phyloP scores from a whole-genome alignment of 2,329 filamentous ascomycete genomes.

The Diaporthe aspalathi region DNA sequence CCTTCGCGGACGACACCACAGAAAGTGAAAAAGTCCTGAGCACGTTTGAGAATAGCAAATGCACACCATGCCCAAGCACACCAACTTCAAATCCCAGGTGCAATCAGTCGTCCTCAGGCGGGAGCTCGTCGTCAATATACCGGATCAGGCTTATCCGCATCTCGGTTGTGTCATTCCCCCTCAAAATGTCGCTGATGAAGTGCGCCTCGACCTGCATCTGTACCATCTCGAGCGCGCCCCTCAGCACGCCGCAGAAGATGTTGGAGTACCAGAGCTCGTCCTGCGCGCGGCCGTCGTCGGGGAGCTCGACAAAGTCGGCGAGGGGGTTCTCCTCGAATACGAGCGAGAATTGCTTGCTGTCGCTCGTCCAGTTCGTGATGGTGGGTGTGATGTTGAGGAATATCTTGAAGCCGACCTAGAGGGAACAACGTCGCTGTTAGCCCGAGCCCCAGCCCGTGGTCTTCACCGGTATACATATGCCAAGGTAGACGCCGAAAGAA shows the following conservation, averaged over 20 bases:
- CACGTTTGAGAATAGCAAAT: not conserved
- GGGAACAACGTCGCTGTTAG: not conserved
- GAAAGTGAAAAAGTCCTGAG: not conserved
- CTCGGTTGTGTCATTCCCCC: conserved; percentile 95
- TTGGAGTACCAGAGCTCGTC: conserved; percentile 99
- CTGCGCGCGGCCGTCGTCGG: conserved; percentile 94
- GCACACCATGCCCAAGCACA: too few relatives aligned
- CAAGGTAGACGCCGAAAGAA: too few relatives aligned
- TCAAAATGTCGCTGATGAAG: conserved; percentile 92
- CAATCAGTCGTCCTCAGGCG: conserved; percentile 88
- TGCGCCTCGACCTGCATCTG: conserved; percentile 99
- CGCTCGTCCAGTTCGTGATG: conserved; percentile 94
- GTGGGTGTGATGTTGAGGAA: conserved; percentile 96
- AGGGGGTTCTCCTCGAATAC: conserved; percentile 97
- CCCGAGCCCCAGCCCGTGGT: too few relatives aligned
- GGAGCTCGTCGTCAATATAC: conserved; percentile 98
- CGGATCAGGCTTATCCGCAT: conserved; percentile 93
- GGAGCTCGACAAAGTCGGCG: conserved; percentile 96
- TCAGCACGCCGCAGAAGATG: conserved; percentile 91
- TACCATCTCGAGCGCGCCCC: conserved; percentile 96
- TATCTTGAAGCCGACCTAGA: conserved; percentile 95
- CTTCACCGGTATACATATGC: too few relatives aligned
- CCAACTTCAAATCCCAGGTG: conserved; percentile 42
- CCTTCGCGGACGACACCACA: not conserved
- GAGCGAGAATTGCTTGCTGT: conserved; percentile 96